Conservation (phyloP, 1,284 basidiomycete species). For the Sphaerobolus stellatus region DNA sequence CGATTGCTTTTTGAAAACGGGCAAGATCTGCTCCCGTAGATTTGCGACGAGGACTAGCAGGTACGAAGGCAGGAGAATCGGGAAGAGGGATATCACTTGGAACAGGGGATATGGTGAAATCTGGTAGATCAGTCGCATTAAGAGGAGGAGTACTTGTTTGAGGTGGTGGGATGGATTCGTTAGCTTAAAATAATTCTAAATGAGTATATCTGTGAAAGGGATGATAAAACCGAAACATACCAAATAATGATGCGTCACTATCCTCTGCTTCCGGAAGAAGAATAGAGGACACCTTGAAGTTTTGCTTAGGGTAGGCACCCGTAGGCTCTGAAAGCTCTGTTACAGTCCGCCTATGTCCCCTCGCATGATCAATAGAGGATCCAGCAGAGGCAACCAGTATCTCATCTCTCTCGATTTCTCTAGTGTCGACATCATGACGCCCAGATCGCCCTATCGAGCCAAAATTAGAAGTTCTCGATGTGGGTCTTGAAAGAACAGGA, state of each 20-base stretch:
- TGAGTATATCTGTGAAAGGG: too few species aligned
- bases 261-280: not conserved
- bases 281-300: not conserved
- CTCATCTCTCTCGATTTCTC: not conserved
- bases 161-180: slow-evolving; percentile 8
- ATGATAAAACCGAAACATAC: slow-evolving; percentile 1
- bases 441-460: not conserved
- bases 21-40: slow-evolving; percentile 7
- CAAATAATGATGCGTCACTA: slow-evolving; percentile 11
- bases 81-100: not conserved
- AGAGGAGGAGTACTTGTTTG: slow-evolving; percentile 13
- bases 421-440: not conserved
- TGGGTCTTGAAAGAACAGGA: not conserved
- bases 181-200: not conserved
- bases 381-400: not conserved
- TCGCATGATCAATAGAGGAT: not conserved
- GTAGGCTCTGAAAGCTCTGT: slow-evolving; percentile 7
- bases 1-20: slow-evolving; percentile 10
- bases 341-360: slow-evolving; percentile 5
- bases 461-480: not conserved
- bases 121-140: slow-evolving; percentile 2
- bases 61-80: not conserved
- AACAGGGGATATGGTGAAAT: not conserved
- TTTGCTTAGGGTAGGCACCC: slow-evolving; percentile 1
- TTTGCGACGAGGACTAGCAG: not conserved